These are phyloP conservation scores for Cutaneotrichosporon cutaneum DNA, from an alignment of 1,284 basidiomycete species.

Conservation along the genomic window DNA sequence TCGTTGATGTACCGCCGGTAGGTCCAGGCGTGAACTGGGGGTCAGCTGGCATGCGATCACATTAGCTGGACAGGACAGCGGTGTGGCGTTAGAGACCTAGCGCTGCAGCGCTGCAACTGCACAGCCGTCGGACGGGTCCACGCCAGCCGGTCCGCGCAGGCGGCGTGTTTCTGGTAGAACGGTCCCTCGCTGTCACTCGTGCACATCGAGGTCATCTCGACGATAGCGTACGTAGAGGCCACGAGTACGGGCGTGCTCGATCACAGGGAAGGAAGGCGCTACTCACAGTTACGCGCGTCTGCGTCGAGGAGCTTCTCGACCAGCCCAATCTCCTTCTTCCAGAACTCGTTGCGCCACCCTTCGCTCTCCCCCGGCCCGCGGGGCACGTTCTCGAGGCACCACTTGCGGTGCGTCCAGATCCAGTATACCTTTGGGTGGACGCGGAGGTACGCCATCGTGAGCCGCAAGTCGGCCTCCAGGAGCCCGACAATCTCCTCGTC, in stretches of 20 bases:
- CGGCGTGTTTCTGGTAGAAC: no score
- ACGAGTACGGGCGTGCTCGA: no score
- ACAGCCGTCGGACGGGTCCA: no score
- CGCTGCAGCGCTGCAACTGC: no score
- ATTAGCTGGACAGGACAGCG: no score
- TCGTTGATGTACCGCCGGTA: constrained; percentile 81
- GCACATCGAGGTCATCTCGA: no score
- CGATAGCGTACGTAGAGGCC: no score
- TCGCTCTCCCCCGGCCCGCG: constrained; percentile 59
- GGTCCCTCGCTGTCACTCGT: no score
- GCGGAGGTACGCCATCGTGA: constrained; percentile 76
- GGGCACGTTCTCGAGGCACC: constrained; percentile 84
- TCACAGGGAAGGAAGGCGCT: no score
- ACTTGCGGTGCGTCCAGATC: constrained; percentile 94
- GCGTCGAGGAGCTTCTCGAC: constrained; percentile 85
- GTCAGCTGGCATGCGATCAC: not conserved
- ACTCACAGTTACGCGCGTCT: constrained; percentile 85
- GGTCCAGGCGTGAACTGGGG: constrained; percentile 85
- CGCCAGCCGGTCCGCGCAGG: no score
- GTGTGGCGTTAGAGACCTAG: no score
- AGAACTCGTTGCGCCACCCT: constrained; percentile 70
- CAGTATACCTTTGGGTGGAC: constrained; percentile 89
- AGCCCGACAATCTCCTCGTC: constrained; percentile 63
- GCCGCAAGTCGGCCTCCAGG: constrained; percentile 69
- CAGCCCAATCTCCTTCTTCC: constrained; percentile 78